phyloP scores from a whole-genome alignment of 768 basidiomycete species.

The Suillus sp. region DNA sequence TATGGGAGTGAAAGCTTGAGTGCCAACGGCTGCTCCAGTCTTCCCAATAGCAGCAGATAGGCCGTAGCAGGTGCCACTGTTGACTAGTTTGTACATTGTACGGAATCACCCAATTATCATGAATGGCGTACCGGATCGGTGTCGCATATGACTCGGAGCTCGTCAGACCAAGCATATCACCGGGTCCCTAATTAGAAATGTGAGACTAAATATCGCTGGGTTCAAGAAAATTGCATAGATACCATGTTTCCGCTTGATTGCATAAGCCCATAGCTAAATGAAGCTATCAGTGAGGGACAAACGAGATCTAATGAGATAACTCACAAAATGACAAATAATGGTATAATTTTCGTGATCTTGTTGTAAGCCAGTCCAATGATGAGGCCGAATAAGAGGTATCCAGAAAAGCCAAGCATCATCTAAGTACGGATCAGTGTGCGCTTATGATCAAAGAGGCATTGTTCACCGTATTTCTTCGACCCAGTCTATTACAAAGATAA shows the following conservation, averaged over 20 bases:
- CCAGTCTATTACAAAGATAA: constrained; percentile 52
- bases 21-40: constrained; percentile 71
- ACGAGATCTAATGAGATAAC: constrained; percentile 21
- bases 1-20: constrained; percentile 71
- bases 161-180: constrained; percentile 69
- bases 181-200: constrained; percentile 53
- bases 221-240: constrained; percentile 16
- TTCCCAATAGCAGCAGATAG: constrained; percentile 70
- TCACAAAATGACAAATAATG: constrained; percentile 69
- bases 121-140: constrained; percentile 49
- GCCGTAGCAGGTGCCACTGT: constrained; percentile 69
- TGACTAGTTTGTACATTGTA: constrained; percentile 7
- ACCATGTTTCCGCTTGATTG: constrained; percentile 72
- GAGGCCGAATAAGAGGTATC: constrained; percentile 66
- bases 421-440: constrained; percentile 25
- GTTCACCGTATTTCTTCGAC: constrained; percentile 58
- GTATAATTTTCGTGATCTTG: constrained; percentile 60
- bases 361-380: constrained; percentile 63
- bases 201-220: constrained; percentile 15
- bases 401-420: constrained; percentile 71
- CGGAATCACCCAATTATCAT: neutral
- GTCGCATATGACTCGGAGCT: constrained; percentile 72
- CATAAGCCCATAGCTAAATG: constrained; percentile 65
- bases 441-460: neutral
- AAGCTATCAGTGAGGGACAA: constrained; percentile 9